Percentiles rank a stretch among this genome's conserved stretches.
phyloP scores from a whole-genome alignment of 2,329 filamentous ascomycete genomes.

The Fusarium euwallaceae region DNA sequence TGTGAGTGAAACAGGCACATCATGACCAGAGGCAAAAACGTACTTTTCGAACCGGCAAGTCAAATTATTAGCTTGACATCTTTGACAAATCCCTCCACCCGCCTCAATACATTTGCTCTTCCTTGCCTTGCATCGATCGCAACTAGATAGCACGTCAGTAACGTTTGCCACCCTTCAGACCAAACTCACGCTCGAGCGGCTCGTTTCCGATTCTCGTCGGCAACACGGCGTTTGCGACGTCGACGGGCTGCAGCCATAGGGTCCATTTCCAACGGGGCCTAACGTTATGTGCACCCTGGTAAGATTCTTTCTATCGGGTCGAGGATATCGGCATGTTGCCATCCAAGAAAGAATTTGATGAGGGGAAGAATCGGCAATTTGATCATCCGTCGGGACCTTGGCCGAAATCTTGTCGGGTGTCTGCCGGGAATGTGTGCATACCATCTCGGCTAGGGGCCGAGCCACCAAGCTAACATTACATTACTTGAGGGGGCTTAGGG shows the following conservation, averaged over 20 bases:
- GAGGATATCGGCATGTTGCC: neutral
- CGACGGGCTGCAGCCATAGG: neutral
- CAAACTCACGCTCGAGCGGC: conserved; percentile 45
- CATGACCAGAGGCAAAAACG: neutral
- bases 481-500: no score
- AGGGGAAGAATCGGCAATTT: neutral
- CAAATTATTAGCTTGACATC: conserved; percentile 45
- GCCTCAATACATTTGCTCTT: conserved; percentile 53
- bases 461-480: neutral
- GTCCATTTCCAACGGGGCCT: neutral
- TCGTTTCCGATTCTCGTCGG: conserved; percentile 52
- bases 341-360: neutral
- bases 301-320: neutral
- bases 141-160: conserved; percentile 27
- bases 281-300: no score
- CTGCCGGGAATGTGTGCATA: neutral
- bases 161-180: neutral
- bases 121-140: conserved; percentile 51
- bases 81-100: conserved; percentile 43
- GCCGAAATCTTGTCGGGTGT: neutral
- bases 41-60: conserved; percentile 38
- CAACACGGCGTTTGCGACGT: conserved; percentile 31
- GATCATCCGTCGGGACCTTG: neutral
- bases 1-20: neutral
- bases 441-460: neutral